Percentiles rank a stretch among this genome's conserved stretches.
These are phyloP conservation scores for Zarea fungicola DNA, from an alignment of 2,329 filamentous ascomycete species.

Conservation along the genomic window DNA sequence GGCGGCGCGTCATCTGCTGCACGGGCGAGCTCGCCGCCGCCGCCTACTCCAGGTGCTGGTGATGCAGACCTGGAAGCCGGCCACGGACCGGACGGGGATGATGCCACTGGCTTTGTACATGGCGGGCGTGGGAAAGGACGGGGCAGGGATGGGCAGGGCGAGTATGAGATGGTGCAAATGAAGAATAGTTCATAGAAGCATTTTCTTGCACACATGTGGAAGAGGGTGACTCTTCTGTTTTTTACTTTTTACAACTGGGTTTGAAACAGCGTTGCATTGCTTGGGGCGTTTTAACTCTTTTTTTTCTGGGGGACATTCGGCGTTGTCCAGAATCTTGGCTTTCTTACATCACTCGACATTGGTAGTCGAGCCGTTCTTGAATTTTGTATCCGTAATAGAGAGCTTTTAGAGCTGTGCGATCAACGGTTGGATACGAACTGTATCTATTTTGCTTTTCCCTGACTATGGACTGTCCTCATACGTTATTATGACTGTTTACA, in stretches of 20 bases:
- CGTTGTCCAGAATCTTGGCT: neutral
- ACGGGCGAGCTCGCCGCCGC: conserved; percentile 17
- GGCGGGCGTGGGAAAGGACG: conserved; percentile 45
- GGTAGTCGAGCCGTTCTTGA: neutral
- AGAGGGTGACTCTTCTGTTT: too few relatives aligned
- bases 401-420: too few relatives aligned
- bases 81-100: conserved; percentile 28
- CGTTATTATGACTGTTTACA: too few relatives aligned
- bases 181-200: conserved; percentile 30
- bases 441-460: too few relatives aligned
- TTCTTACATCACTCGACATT: neutral
- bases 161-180: conserved; percentile 62
- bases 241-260: conserved; percentile 1
- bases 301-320: too few relatives aligned
- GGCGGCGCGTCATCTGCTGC: conserved; percentile 1
- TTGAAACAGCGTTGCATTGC: conserved; percentile 29
- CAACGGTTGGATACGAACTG: too few relatives aligned
- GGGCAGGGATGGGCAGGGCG: conserved; percentile 49
- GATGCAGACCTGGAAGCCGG: conserved; percentile 20
- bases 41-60: conserved; percentile 9
- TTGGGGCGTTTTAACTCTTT: conserved; percentile 24
- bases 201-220: too few relatives aligned
- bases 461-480: too few relatives aligned
- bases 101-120: conserved; percentile 46
- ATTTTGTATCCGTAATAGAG: neutral